These are phyloP conservation scores for Osmanthus fragrans DNA, from an alignment of 257 asterid genomes.

Conservation along the genomic window DNA sequence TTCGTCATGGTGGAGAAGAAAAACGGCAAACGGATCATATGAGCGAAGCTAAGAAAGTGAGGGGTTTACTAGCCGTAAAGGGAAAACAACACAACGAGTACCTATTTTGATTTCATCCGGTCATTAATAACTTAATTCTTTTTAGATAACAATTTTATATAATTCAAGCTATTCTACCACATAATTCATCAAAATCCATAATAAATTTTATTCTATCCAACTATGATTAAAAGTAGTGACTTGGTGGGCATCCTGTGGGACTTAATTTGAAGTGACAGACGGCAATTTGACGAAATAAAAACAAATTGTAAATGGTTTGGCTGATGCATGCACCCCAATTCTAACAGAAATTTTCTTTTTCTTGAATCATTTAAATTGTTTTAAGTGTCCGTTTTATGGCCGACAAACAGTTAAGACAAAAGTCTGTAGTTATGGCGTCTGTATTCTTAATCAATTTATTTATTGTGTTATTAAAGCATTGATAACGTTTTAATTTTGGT, in stretches of 20 bases:
- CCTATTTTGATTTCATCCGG: no score
- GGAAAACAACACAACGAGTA: no score
- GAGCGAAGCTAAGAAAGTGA: no score
- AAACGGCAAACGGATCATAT: no score
- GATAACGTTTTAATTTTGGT: neutral
- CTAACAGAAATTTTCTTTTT: neutral
- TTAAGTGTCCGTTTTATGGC: neutral
- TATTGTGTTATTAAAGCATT: neutral
- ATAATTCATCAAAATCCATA: no score
- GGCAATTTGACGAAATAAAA: neutral
- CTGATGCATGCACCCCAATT: neutral
- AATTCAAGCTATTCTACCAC: no score
- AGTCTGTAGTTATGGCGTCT: neutral
- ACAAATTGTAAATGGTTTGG: neutral
- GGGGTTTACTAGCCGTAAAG: no score
- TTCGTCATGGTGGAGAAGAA: no score
- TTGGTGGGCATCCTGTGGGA: neutral
- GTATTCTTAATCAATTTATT: neutral
- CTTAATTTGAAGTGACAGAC: neutral
- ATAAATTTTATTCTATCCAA: no score
- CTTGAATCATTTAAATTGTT: neutral
- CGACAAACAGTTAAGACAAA: neutral
- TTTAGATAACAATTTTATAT: no score
- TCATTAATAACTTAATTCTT: no score
- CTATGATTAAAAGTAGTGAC: no score